Percentiles rank a stretch among this genome's conserved stretches.
phyloP scores from a whole-genome alignment of 352 stramenopile genomes.

The Pythium sp. region DNA sequence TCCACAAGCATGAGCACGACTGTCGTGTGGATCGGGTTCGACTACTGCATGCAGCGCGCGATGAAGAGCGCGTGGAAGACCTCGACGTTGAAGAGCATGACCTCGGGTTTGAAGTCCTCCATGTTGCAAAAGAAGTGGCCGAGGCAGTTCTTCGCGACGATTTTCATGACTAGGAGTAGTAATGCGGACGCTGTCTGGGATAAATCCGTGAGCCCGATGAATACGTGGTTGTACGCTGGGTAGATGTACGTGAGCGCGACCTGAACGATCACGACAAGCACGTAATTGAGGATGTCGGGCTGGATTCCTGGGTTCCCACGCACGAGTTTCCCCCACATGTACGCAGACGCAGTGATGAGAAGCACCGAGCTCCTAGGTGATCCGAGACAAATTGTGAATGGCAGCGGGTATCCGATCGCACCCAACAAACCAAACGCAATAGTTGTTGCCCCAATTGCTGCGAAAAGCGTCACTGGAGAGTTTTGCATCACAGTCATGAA shows the following conservation, averaged over 20 bases:
- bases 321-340: no score
- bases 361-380: no score
- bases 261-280: slow-evolving; percentile 11
- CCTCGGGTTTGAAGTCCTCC: slow-evolving; percentile 37
- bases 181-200: slow-evolving; percentile 22
- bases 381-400: no score
- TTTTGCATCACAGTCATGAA: not conserved
- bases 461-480: not conserved
- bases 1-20: slow-evolving; percentile 31
- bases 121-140: no score
- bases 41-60: slow-evolving; percentile 33
- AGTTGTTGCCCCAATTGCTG: not conserved
- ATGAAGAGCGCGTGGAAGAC: slow-evolving; percentile 50
- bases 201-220: slow-evolving; percentile 14
- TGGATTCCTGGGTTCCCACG: no score
- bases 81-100: slow-evolving; percentile 53
- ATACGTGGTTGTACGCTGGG: slow-evolving; percentile 26
- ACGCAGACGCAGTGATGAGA: no score
- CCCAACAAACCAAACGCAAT: slow-evolving; percentile 2
- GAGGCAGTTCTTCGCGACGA: slow-evolving; percentile 5
- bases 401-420: not conserved
- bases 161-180: slow-evolving; percentile 28
- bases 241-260: slow-evolving; percentile 25
- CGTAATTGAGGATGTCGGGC: no score
- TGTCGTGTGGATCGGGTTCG: slow-evolving; percentile 25